Percentiles rank a stretch among this genome's conserved stretches.
Evolutionary conservation across 768 basidiomycete species (phyloP).

Genomic region (Hysterangium stoloniferum): DNA sequence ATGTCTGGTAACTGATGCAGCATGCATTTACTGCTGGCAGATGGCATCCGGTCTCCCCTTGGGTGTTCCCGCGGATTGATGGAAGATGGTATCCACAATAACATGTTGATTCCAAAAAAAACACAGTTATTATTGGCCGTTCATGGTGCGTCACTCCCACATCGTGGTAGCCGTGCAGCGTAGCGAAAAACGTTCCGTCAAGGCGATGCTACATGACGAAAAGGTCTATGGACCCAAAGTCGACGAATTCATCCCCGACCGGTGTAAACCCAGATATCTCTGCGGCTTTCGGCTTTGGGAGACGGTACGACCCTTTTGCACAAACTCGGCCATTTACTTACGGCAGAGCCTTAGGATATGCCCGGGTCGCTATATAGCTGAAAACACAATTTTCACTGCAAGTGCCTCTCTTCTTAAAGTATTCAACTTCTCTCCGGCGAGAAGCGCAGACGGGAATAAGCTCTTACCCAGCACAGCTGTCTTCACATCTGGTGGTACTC

Average conservation of each 20-base stretch:
- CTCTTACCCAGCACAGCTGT: slow-evolving; percentile 28
- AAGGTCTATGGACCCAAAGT: slow-evolving; percentile 8
- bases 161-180: not conserved
- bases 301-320: not conserved
- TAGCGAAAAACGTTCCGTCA: not conserved
- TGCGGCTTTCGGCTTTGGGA: slow-evolving; percentile 6
- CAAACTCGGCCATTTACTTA: not conserved
- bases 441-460: slow-evolving; percentile 37
- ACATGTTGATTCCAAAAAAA: slow-evolving; percentile 1
- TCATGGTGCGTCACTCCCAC: not conserved
- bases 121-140: slow-evolving; percentile 3
- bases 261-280: not conserved
- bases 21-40: too few species aligned
- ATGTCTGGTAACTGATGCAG: not conserved
- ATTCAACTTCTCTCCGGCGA: slow-evolving; percentile 35
- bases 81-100: slow-evolving; percentile 2
- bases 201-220: slow-evolving; percentile 12
- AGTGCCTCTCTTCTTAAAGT: slow-evolving; percentile 37
- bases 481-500: slow-evolving; percentile 25
- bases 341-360: slow-evolving; percentile 33
- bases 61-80: not conserved
- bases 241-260: slow-evolving; percentile 11
- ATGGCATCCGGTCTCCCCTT: slow-evolving; percentile 10
- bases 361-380: slow-evolving; percentile 48
- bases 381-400: slow-evolving; percentile 39